Base-by-base conservation (phyloP, 305 asterid genomes). In the Nicotiana rustica region DNA sequence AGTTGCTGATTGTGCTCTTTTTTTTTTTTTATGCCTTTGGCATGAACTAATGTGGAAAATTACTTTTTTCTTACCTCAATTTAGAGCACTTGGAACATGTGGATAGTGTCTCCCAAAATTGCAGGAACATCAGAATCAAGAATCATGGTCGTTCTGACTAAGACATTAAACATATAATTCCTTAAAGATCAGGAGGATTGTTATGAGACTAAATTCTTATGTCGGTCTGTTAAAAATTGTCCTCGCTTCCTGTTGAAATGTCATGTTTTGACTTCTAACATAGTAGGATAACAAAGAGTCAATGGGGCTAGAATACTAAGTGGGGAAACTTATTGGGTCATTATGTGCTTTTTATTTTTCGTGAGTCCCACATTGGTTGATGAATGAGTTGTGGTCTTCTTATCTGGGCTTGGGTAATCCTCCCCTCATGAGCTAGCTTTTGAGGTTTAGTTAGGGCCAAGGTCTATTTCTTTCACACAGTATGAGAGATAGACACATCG, bases 311-410 rank as follows among this genome's bases (percentile, higher is more conserved):
- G 47, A 52, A 17, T 75, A 14, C 25, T n/a, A 13, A 21, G 10
- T 49, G 79, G 19, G 38, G 61, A 60, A 71, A 71, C 38, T 44
- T 5, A 73, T 71, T 73, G 61, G 41, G 61, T 73, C 61, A 47
- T 71, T 21, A 12, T 21, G 78, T 41, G 25, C 29, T 25, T 25
- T 25, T 14, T 10, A 52, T 12, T 52, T 52, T 14, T 13, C 2
- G 14, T 52, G 59, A 52, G 59, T 52, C 59, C 8, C 49, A 8
- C 49, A 41, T 41, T 41, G 49, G 49, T 41, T 41, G 49, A 41
- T 3, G 49, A 41, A 52, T 52, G 59, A 52, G 17, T 41, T 8
- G 12, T 41, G 49, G 49, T 41, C 12, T 41, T 41, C 49, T 41
- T 41, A 41, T 41, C 0, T 41, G 49, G 49, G 49, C 49, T 8